These are phyloP conservation scores for Ophiorrhiza pumila DNA, from an alignment of 257 asterid species.

Conservation along the genomic window DNA sequence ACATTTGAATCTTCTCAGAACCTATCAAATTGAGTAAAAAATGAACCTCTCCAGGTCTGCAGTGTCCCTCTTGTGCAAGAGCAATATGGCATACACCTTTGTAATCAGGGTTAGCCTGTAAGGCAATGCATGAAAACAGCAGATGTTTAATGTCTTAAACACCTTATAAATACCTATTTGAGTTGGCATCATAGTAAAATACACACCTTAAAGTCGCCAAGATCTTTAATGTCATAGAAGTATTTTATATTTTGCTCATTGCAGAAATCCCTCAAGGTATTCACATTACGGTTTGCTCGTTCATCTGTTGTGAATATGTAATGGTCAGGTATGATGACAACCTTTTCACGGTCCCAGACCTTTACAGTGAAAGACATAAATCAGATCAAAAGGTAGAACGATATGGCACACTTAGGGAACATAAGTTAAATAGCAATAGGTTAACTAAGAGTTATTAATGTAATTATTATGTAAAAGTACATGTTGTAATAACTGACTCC, in stretches of 20 bases:
- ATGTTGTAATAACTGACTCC: no score
- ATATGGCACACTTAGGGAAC: not conserved
- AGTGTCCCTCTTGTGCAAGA: slow-evolving; percentile 99
- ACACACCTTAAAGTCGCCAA: slow-evolving; percentile 78
- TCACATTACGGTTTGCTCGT: slow-evolving; percentile 92
- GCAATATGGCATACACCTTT: slow-evolving; percentile 99
- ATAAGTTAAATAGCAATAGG: no score
- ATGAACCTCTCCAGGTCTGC: slow-evolving; percentile 93
- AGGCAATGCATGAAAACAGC: slow-evolving; percentile 6
- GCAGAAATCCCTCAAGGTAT: slow-evolving; percentile 91
- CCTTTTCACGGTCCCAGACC: slow-evolving; percentile 97
- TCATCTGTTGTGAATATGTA: slow-evolving; percentile 93
- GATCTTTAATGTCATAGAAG: slow-evolving; percentile 90
- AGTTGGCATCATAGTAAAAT: slow-evolving; percentile 3
- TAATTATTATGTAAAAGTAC: no score
- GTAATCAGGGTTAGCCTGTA: slow-evolving; percentile 91
- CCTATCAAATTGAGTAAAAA: not conserved
- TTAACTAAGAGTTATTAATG: not conserved
- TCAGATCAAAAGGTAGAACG: slow-evolving; percentile 6
- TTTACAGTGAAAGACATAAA: slow-evolving; percentile 24
- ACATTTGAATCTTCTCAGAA: not conserved
- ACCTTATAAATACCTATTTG: not conserved
- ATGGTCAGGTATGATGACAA: slow-evolving; percentile 90
- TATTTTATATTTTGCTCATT: slow-evolving; percentile 83
- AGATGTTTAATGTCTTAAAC: no score